Evolutionary conservation across 805 yeast genomes (phyloP), one percentile per base, ranked within the genome.

Genomic region (Kuraishia capsulata): DNA sequence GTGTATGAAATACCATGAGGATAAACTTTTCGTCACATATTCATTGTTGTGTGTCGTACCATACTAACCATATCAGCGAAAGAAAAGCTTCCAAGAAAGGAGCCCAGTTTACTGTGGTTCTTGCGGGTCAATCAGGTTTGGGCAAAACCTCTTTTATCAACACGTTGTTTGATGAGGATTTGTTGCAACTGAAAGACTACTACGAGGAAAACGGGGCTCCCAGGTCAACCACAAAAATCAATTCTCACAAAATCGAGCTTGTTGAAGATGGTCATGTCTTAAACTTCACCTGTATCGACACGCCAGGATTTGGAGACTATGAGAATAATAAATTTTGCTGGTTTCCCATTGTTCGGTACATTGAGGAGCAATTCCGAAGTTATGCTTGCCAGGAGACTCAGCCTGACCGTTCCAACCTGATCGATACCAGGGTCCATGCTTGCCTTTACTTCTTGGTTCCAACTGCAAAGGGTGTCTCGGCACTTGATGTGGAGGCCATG

Each of bases 391-490:
- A 85, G 62, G 87, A 82, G 50, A 84, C 76, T 54, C 89, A 81
- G 56, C 89, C 89, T 11, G 59, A 69, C 45, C 71, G 90, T 39
- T 37, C 45, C 43, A 57, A 60, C 50, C 65, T 67, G 40, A 48
- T 52, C 10, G 96, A 89, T 52, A 62, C 71, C 46, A 70, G 95
- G 39, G 80, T 90, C 30, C 96, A 90, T 62, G 84, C 79, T 26
- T 87, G 96, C 54, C 57, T 90, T 33, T 90, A 87, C 62, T 84
- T 90, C 54, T 66, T 90, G 39, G 69, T 76, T 4, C 90, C 95
- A 0, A 67, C 79, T 4, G 76, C 78, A 30, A 72, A 68, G 43
- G 72, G 78, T 3, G 56, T 85, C 40, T 67, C 71, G 39, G 75
- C 81, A 5, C 62, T 81, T 38, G 96, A 89, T 57, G 69, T 85